Evolutionary conservation across 1,284 basidiomycete genomes (phyloP), one percentile per base, ranked within the genome.

Genomic region (Cutaneotrichosporon sp.): DNA sequence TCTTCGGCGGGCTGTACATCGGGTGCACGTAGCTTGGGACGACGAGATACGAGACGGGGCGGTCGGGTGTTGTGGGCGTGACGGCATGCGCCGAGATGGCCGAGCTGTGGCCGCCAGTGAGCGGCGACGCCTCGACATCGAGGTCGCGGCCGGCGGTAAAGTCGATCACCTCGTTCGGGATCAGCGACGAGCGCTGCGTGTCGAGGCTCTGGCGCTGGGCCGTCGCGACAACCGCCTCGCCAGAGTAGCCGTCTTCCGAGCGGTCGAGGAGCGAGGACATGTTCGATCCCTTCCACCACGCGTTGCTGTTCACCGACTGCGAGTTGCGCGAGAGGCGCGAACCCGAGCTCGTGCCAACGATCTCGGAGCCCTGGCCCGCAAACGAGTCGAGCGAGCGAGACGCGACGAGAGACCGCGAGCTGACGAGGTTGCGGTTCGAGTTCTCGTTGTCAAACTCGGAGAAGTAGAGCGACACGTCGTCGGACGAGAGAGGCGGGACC

Each of bases 141-240:
- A 31, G 27, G 46, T 34, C 5, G 16, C 25, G 38, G 38, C n/a
- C 38, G 46, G 16, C 31, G 11, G 14, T 5, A 42, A 38, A 24
- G 67, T 70, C 31, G 70, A 71, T 57, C 67, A 56, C 31, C 25
- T 56, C 54, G 9, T 43, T 47, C 22, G 67, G 67, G 16, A 66
- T 56, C 3, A 59, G 53, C 34, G 64, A 66, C 10, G 71, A 68
- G 34, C 71, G 67, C 27, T 71, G 73, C 20, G 71, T 71, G 45
- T 77, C 76, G 45, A 78, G 70, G 10, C 71, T 72, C 46, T 71
- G 72, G 43, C 74, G 63, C 56, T 72, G 67, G 14, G 77, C 77
- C 56, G 73, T 72, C 4, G 72, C 65, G 4, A 75, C 72, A 0
- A 77, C 67, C 4, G 72, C 76, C 0, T 72, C 69, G 36, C 54